Percentiles rank a stretch among this genome's conserved stretches.
phyloP scores from a whole-genome alignment of 257 asterid genomes.

The Solanum dulcamara region DNA sequence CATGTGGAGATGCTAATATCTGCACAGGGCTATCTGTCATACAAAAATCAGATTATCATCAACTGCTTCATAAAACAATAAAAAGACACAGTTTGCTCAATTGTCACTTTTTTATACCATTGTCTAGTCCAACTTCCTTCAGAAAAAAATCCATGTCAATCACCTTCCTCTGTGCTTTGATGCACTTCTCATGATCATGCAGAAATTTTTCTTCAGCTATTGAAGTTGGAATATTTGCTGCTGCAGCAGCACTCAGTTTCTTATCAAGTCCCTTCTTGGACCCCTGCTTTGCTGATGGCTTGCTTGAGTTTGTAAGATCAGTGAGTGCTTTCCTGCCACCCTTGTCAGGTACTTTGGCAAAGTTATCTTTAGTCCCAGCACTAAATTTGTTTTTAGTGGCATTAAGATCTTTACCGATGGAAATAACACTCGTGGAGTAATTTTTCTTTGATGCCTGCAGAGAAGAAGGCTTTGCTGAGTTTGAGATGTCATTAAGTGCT shows the following conservation, averaged over 20 bases:
- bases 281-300: conserved; percentile 29
- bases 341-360: conserved; percentile 24
- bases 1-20: conserved; percentile 14
- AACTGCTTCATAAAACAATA: neutral
- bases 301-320: conserved; percentile 69
- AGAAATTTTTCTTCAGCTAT: conserved; percentile 48
- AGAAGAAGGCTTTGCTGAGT: conserved; percentile 49
- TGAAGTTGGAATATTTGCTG: conserved; percentile 20
- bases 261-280: conserved; percentile 17
- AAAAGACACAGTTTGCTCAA: neutral
- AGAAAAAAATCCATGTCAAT: conserved; percentile 43
- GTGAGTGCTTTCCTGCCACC: conserved; percentile 64
- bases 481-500: conserved; percentile 84
- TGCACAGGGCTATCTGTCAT: neutral
- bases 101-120: conserved; percentile 20
- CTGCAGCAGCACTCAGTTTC: conserved; percentile 30
- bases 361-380: conserved; percentile 14
- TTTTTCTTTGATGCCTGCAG: conserved; percentile 35
- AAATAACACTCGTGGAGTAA: conserved; percentile 24
- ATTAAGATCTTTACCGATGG: conserved; percentile 35
- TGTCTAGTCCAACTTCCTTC: conserved; percentile 57
- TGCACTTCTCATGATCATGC: conserved; percentile 75
- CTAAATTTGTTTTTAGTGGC: conserved; percentile 3
- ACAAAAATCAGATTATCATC: neutral
- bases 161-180: conserved; percentile 39